A percentile compares a stretch with the other conserved stretches of the same genome.
These are phyloP conservation scores for Vigna angularis DNA, from an alignment of 306 rosid genomes.

Conservation along the genomic window DNA sequence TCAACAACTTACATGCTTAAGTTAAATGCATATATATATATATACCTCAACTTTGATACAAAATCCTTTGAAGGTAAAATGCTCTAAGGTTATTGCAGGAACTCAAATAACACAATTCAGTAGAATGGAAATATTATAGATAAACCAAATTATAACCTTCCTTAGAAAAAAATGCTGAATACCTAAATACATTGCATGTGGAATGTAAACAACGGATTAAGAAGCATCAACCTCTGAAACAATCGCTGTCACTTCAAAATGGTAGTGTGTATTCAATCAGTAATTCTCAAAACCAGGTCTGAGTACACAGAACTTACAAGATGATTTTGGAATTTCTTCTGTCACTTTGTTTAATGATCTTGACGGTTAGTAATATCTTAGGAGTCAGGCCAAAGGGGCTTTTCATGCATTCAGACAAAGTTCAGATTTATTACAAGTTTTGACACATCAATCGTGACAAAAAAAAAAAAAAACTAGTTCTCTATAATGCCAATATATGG, in stretches of 20 bases:
- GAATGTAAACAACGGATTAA: background rate
- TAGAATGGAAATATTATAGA: background rate
- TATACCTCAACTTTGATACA: background rate
- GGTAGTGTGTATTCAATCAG: background rate
- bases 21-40: background rate
- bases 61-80: background rate
- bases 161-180: background rate
- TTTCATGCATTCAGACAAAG: background rate
- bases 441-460: background rate
- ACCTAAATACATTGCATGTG: background rate
- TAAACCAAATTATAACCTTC: background rate
- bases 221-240: slow-evolving; percentile 2
- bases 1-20: slow-evolving; percentile 3
- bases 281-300: background rate
- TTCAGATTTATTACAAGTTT: slow-evolving; percentile 20
- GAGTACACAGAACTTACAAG: background rate
- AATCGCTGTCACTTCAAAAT: background rate
- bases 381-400: slow-evolving; percentile 1
- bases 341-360: slow-evolving; percentile 19
- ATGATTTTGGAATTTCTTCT: slow-evolving; percentile 14
- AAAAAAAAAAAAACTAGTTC: background rate
- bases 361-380: slow-evolving; percentile 13
- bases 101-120: background rate
- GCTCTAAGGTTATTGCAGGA: background rate
- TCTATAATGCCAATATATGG: background rate